These are phyloP conservation scores for Acmispon strigosus DNA, from an alignment of 306 rosid genomes.

Conservation along the genomic window DNA sequence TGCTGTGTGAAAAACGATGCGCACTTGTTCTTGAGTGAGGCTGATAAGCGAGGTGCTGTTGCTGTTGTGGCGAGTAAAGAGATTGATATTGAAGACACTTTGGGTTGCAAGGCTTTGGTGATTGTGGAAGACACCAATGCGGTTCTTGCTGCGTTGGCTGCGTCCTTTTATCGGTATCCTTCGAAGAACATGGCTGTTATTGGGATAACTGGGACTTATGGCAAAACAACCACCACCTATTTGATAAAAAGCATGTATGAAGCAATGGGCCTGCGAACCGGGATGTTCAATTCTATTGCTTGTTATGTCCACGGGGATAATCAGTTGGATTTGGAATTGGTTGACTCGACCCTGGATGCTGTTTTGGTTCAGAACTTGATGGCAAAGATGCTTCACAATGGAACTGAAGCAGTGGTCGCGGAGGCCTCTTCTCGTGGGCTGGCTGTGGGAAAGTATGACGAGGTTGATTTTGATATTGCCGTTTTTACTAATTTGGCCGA, in stretches of 20 bases:
- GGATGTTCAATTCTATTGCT: conserved; percentile 78
- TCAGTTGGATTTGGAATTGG: conserved; percentile 43
- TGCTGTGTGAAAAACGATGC: conserved; percentile 71
- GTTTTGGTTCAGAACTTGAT: conserved; percentile 77
- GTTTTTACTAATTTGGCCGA: conserved; percentile 75
- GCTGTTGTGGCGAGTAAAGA: conserved; percentile 93
- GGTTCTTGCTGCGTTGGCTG: conserved; percentile 69
- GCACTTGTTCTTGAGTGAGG: conserved; percentile 70
- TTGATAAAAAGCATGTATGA: conserved; percentile 88
- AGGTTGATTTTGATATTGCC: conserved; percentile 88
- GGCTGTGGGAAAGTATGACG: conserved; percentile 58
- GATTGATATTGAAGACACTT: conserved; percentile 77
- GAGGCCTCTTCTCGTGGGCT: conserved; percentile 60
- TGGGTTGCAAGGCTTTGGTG: conserved; percentile 89
- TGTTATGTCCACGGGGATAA: conserved; percentile 78
- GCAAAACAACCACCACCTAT: conserved; percentile 70
- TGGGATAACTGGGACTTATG: conserved; percentile 75
- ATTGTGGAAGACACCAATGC: conserved; percentile 83
- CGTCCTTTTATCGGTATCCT: conserved; percentile 73
- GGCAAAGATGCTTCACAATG: conserved; percentile 96
- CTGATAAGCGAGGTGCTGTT: conserved; percentile 91
- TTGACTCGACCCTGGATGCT: conserved; percentile 38
- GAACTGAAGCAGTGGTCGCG: conserved; percentile 79
- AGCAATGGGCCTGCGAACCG: conserved; percentile 81
- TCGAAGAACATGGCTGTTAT: conserved; percentile 81